Conservation (phyloP, 192 early-diverging fungal genomes). For the Entomortierella chlamydospora region DNA sequence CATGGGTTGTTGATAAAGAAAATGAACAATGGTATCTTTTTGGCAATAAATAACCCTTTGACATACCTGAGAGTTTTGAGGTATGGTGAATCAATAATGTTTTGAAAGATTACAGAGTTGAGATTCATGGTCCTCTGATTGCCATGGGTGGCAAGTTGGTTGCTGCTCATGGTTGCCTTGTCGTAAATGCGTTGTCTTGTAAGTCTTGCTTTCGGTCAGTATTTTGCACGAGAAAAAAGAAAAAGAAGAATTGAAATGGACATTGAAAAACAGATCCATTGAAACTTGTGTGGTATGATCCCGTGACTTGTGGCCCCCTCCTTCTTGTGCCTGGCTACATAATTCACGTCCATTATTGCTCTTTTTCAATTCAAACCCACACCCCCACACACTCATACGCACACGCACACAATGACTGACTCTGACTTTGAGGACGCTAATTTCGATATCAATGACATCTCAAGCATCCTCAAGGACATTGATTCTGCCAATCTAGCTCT, state of each 20-base stretch:
- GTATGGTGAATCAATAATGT: conserved; percentile 80
- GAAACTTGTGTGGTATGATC: too few species aligned
- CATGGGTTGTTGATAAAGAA: neutral
- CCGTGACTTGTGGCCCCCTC: too few species aligned
- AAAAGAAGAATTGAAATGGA: neutral
- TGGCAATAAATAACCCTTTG: too few species aligned
- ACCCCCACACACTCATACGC: too few species aligned
- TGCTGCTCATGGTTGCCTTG: conserved; percentile 40
- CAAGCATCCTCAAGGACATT: conserved; percentile 49
- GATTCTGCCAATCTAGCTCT: conserved; percentile 37
- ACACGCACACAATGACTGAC: conserved; percentile 27
- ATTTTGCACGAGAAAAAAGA: too few species aligned
- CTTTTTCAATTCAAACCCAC: neutral
- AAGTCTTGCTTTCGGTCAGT: too few species aligned
- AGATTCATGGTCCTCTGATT: conserved; percentile 87
- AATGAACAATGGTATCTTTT: too few species aligned
- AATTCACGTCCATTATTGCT: too few species aligned
- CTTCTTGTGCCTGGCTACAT: too few species aligned
- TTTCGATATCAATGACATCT: conserved; percentile 45
- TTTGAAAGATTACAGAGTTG: conserved; percentile 76
- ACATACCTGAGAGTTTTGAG: conserved; percentile 79
- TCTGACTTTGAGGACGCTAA: conserved; percentile 44
- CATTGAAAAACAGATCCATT: too few species aligned
- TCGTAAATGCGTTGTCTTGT: neutral
- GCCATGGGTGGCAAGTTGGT: conserved; percentile 75